These are phyloP conservation scores for Colletotrichum eremochloae DNA, from an alignment of 2,329 filamentous ascomycete genomes.

Conservation along the genomic window DNA sequence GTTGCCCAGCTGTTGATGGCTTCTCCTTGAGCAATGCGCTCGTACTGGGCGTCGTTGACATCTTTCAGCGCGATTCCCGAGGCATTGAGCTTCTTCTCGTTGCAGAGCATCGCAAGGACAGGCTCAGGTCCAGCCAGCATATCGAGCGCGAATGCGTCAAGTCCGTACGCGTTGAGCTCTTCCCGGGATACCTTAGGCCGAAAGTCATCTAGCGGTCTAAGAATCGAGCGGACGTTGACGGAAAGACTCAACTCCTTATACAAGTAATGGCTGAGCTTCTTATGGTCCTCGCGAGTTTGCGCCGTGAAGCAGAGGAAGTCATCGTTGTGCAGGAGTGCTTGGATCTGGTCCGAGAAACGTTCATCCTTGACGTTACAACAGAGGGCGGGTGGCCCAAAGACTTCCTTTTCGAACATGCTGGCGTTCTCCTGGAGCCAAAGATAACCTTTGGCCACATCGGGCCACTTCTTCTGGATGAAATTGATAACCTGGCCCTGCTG, in stretches of 20 bases:
- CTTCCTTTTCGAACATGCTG: slow-evolving; percentile 76
- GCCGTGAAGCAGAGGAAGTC: slow-evolving; percentile 79
- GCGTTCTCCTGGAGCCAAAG: slow-evolving; percentile 84
- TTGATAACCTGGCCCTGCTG: slow-evolving; percentile 80
- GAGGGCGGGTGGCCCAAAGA: slow-evolving; percentile 85
- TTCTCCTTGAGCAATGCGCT: slow-evolving; percentile 69
- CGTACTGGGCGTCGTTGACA: slow-evolving; percentile 76
- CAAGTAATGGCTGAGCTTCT: slow-evolving; percentile 76
- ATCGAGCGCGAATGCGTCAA: slow-evolving; percentile 86
- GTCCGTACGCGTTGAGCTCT: slow-evolving; percentile 70
- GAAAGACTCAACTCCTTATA: slow-evolving; percentile 74
- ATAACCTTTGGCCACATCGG: slow-evolving; percentile 79
- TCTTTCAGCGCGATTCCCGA: slow-evolving; percentile 75
- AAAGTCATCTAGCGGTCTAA: slow-evolving; percentile 67
- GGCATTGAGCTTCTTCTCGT: slow-evolving; percentile 75
- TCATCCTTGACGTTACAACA: slow-evolving; percentile 84
- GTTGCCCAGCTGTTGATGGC: slow-evolving; percentile 79
- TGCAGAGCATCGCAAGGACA: slow-evolving; percentile 90
- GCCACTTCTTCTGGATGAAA: slow-evolving; percentile 71
- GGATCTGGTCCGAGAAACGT: slow-evolving; percentile 70
- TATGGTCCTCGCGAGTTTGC: slow-evolving; percentile 82
- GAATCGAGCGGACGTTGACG: slow-evolving; percentile 78
- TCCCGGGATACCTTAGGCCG: slow-evolving; percentile 65
- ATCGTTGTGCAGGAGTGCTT: slow-evolving; percentile 63
- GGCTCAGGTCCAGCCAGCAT: slow-evolving; percentile 83